Base-by-base conservation (phyloP, 2,329 filamentous ascomycete species). In the Fusarium brachygibbosum region DNA sequence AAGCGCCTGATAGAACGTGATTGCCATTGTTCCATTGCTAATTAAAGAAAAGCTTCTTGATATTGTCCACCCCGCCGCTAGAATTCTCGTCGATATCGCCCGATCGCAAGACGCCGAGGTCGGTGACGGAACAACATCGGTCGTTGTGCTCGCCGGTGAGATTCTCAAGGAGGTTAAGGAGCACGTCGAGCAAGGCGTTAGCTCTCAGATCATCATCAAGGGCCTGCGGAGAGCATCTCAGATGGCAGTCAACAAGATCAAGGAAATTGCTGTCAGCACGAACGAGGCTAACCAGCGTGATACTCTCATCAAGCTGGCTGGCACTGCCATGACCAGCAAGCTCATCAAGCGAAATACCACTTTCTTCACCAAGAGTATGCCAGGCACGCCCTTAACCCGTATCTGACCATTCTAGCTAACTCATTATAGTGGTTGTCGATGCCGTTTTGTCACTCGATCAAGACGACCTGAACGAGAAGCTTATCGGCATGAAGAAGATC, bases 81-180 rank as follows among this genome's bases (percentile, higher is more conserved):
- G 94, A 81, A 96, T 99, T 80, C 92, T 99, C 77, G 97, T 96
- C 81, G 96, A 99, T 80, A 99, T 99, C 78, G 95, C 96, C 70
- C 91, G 96, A 82, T 98, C 95, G 79, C 96, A 99, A 91, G 96
- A 99, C 81, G 96, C 96, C 73, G 96, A 99, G 86, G 96, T 99
- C 61, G 96, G 96, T 76, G 96, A 99, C 79, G 96, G 96, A 76
- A 99, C 96, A 59, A 99, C 96, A 25, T 98, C 94, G 5, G 96
- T 99, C 23, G 96, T 99, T 46, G 95, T 99, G 28, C 83, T 99
- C 62, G 96, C 96, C n/a, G 96, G 96, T 68, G 95, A 98, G 83
- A 95, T 99, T 75, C 83, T 99, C 70, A 98, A 98, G 84, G 96
- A 99, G 85, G 86, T 97, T 79, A 97, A 94, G 80, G 95, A 98